Evolutionary conservation across 257 asterid species (phyloP).

Genomic region (Schizonepeta tenuifolia): DNA sequence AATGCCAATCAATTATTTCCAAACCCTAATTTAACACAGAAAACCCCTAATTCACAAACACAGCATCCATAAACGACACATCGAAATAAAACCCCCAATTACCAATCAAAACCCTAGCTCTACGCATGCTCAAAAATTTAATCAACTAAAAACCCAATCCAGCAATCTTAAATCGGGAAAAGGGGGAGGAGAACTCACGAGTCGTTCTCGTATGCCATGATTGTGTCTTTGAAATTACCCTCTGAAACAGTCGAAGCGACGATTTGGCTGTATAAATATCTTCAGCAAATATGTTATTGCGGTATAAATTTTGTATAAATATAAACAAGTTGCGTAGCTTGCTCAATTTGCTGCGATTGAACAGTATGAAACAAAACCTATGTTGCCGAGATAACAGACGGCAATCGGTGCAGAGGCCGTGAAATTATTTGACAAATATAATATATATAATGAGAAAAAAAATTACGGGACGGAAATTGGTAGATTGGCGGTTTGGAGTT

Average conservation of each 20-base stretch:
- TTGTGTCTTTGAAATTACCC: constrained; percentile 15
- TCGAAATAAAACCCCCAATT: constrained; percentile 25
- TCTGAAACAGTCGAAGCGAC: constrained; percentile 1
- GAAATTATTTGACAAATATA: neutral
- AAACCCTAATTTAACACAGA: constrained; percentile 25
- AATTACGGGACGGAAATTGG: neutral
- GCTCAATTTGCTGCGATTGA: neutral
- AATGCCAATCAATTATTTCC: constrained; percentile 12
- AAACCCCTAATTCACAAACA: constrained; percentile 27
- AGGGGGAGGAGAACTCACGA: constrained; percentile 50
- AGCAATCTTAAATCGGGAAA: neutral
- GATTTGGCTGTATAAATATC: neutral
- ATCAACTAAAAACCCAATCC: constrained; percentile 32
- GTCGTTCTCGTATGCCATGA: constrained; percentile 68
- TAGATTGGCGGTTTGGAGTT: neutral
- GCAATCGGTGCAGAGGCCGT: neutral
- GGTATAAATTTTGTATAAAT: neutral
- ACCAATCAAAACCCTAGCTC: constrained; percentile 19
- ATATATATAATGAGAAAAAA: too few relatives aligned
- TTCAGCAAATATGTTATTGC: neutral
- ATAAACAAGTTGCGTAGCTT: neutral
- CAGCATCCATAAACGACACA: neutral
- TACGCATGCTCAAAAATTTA: neutral
- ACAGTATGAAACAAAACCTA: neutral
- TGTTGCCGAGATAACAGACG: neutral